Percentiles rank a stretch among this genome's conserved stretches.
Evolutionary conservation across 176 grass and related monocot species (phyloP).

Genomic region (bread wheat (Triticum aestivum)): IWGSC_CS_RefSeq_v2.1 NC_057812.1:89848978-89849477

Average conservation of each 20-base stretch:
- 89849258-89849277: constrained; percentile 59
- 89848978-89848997: too few relatives aligned
- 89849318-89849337: constrained; percentile 59
- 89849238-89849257: constrained; percentile 57
- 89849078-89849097: too few relatives aligned
- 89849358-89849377: constrained; percentile 35
- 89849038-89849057: too few relatives aligned
- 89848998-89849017: too few relatives aligned
- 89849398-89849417: neutral
- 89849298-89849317: constrained; percentile 42
- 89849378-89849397: constrained; percentile 2
- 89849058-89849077: too few relatives aligned
- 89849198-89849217: neutral
- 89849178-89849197: constrained; percentile 9
- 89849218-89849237: constrained; percentile 51
- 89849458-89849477: constrained; percentile 61
- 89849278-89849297: constrained; percentile 35
- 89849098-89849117: neutral
- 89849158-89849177: constrained; percentile 21
- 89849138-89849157: neutral
- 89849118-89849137: neutral
- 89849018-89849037: too few relatives aligned
- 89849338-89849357: constrained; percentile 54
- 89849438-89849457: constrained; percentile 58
- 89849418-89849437: neutral